Percentiles rank a stretch among this genome's conserved stretches.
phyloP scores from a whole-genome alignment of 441 rosid species.

The Populus hybrid region DNA sequence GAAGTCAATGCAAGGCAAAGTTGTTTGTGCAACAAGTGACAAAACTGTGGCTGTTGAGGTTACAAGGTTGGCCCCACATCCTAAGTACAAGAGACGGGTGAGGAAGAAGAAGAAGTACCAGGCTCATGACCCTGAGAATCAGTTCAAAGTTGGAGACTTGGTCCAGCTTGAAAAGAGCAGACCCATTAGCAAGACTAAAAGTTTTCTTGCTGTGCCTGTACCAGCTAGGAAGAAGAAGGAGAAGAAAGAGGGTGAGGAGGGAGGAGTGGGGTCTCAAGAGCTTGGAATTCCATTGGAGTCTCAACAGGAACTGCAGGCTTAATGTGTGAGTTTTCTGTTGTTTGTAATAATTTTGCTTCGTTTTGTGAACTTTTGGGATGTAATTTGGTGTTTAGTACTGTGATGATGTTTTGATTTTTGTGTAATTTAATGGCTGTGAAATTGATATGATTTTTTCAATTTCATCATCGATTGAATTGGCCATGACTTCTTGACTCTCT shows the following conservation, averaged over 20 bases:
- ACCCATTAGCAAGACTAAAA: slow-evolving; percentile 81
- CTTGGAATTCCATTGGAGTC: slow-evolving; percentile 71
- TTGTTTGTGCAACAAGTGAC: slow-evolving; percentile 72
- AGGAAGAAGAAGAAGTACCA: slow-evolving; percentile 90
- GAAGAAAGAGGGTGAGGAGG: slow-evolving; percentile 17
- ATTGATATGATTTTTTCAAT: slow-evolving; percentile 2
- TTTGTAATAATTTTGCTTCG: slow-evolving; percentile 9
- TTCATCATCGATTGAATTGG: background rate
- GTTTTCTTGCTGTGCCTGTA: slow-evolving; percentile 53
- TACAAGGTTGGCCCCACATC: slow-evolving; percentile 63
- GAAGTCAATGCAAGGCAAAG: slow-evolving; percentile 73
- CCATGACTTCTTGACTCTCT: background rate
- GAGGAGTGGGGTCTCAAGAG: slow-evolving; percentile 22
- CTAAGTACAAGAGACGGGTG: slow-evolving; percentile 80
- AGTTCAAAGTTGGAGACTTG: slow-evolving; percentile 67
- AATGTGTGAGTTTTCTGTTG: slow-evolving; percentile 7
- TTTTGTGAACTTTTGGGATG: background rate
- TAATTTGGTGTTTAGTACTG: slow-evolving; percentile 4
- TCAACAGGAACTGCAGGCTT: slow-evolving; percentile 36
- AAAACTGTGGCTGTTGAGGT: slow-evolving; percentile 88
- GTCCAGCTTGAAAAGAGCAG: slow-evolving; percentile 67
- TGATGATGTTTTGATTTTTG: slow-evolving; percentile 8
- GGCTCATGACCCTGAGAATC: slow-evolving; percentile 84
- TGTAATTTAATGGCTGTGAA: slow-evolving; percentile 9
- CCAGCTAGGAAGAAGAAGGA: slow-evolving; percentile 32